Evolutionary conservation across 371 early-diverging fungal genomes (phyloP).

Genomic region (Mucor irregularis): DNA sequence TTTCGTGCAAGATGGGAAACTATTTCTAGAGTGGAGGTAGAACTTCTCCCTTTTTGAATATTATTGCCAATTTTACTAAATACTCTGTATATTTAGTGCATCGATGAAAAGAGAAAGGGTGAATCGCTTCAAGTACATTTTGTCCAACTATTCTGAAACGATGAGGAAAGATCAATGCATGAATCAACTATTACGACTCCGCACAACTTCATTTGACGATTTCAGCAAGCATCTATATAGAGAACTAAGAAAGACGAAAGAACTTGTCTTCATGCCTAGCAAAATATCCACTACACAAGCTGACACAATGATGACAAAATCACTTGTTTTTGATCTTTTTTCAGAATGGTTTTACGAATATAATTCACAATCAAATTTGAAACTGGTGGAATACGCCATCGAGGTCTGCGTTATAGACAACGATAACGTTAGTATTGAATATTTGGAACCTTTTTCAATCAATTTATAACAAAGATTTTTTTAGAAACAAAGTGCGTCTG

Average conservation of each 20-base stretch:
- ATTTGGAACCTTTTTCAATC: not conserved
- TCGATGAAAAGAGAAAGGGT: not conserved
- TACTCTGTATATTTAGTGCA: too few species aligned
- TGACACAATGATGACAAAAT: not conserved
- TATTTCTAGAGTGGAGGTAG: conserved; percentile 2
- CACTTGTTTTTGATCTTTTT: not conserved
- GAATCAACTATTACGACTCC: not conserved
- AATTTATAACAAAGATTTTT: not conserved
- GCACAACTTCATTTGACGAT: not conserved
- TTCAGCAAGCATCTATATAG: not conserved
- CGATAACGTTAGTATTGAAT: not conserved
- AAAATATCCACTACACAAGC: not conserved
- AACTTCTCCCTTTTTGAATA: not conserved
- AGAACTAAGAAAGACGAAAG: conserved; percentile 1
- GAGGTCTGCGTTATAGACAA: not conserved
- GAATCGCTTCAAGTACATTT: not conserved
- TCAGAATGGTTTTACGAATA: conserved; percentile 12
- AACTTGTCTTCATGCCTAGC: not conserved
- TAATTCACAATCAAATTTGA: not conserved
- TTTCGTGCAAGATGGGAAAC: conserved; percentile 1
- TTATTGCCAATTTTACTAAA: too few species aligned
- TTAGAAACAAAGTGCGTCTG: not conserved
- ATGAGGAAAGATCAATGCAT: not conserved
- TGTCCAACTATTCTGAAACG: not conserved
- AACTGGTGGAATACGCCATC: not conserved